phyloP scores from a whole-genome alignment of 2,329 filamentous ascomycete genomes.

The Neopestalotiopsis sp. region DNA sequence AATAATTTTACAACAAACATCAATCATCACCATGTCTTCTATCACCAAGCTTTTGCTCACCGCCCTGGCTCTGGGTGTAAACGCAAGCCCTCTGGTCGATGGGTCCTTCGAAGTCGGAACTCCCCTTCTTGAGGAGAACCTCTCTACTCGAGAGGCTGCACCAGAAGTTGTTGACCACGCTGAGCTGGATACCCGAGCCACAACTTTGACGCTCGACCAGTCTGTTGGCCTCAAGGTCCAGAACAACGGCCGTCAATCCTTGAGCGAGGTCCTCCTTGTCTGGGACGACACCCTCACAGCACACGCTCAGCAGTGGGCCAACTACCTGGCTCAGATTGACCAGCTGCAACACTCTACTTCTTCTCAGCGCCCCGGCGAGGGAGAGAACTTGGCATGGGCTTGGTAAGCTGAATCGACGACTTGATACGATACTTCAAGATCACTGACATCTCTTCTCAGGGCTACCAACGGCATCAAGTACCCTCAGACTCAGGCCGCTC shows the following conservation, averaged over 20 bases:
- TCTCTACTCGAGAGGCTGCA: neutral
- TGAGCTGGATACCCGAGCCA: neutral
- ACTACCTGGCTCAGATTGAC: slow-evolving; percentile 10
- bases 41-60: neutral
- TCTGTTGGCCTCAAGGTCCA: neutral
- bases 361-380: slow-evolving; percentile 16
- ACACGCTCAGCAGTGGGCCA: slow-evolving; percentile 4
- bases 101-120: neutral
- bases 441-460: neutral
- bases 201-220: slow-evolving; percentile 4
- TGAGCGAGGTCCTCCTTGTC: neutral
- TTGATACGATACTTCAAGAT: neutral
- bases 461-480: slow-evolving; percentile 6
- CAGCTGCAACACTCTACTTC: slow-evolving; percentile 9
- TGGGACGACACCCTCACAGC: neutral
- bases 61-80: neutral
- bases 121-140: neutral
- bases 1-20: neutral
- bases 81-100: neutral
- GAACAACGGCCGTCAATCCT: neutral
- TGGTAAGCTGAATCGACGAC: neutral
- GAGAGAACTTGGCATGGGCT: slow-evolving; percentile 20
- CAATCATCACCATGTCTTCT: neutral
- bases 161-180: neutral
- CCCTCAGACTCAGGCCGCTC: slow-evolving; percentile 7